Evolutionary conservation across 2,329 filamentous ascomycete species (phyloP), one percentile per base, ranked within the genome.

Genomic region (Talaromyces funiculosus): DNA sequence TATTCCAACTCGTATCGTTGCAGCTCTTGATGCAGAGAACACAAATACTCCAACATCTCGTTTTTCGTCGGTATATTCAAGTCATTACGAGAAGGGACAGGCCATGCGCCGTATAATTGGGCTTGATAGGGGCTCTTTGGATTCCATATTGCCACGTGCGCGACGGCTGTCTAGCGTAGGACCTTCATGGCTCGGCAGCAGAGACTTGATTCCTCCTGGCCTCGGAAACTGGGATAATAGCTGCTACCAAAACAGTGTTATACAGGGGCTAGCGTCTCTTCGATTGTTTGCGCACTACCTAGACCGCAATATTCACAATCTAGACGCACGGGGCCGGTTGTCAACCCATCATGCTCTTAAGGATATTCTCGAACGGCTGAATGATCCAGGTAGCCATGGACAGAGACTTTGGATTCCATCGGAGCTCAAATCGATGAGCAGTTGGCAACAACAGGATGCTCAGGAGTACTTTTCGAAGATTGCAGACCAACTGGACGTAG

Each of bases 381-480:
- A 89, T 67, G 82, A 88, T 68, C 76, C 83, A 0, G 77, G 81
- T 8, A 90, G 92, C 67, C 87, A 90, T 63, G 90, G 90, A 7
- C 83, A 82, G 67, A 88, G 87, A 20, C 79, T 97, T 14, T 96
- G 90, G 90, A 92, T 92, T 6, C 90, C 90, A 0, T 78, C 83
- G 0, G 85, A 88, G 59, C 78, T 97, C 49, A 96, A 96, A 75
- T 92, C 87, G 9, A 95, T 97, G 88, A 93, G 88, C 73, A 96
- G 90, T 31, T 96, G 90, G 85, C 90, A 95, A 67, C 94, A 97
- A 72, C 94, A 99, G 75, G 94, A 99, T 75, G 94, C 94, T 4
- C 94, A 97, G 71, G 94, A 99, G 73, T 99, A 97, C 73, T 97
- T 90, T 68, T 93, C 91, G 16, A 95, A 93, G 69, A 82, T 99